These are phyloP conservation scores for Diaporthe capsici DNA, from an alignment of 2,329 filamentous ascomycete genomes.

Conservation along the genomic window DNA sequence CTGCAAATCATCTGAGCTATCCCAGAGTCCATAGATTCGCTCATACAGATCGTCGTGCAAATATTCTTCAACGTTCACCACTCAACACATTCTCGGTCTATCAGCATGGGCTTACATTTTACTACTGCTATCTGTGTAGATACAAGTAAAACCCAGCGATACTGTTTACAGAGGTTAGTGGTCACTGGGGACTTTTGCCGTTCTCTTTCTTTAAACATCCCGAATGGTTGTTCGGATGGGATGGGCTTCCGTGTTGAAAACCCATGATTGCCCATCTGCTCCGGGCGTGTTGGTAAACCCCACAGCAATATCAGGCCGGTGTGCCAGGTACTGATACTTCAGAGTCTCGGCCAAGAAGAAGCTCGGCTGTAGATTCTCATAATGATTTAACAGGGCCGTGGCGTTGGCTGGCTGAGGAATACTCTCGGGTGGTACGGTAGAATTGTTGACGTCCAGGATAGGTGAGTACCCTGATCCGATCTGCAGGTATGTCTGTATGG, in stretches of 20 bases:
- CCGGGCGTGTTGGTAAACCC: background rate
- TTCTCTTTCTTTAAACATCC: background rate
- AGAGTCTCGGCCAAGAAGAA: conserved; percentile 31
- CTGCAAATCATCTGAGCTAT: too few relatives aligned
- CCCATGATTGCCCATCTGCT: conserved; percentile 12
- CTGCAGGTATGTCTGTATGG: background rate
- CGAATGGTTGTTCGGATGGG: conserved; percentile 2
- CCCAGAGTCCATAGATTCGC: too few relatives aligned
- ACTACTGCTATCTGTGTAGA: too few relatives aligned
- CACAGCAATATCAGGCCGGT: conserved; percentile 10
- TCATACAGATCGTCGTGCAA: too few relatives aligned
- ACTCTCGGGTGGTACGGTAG: background rate
- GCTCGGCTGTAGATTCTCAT: conserved; percentile 24
- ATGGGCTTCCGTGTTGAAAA: conserved; percentile 23
- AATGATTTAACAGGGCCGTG: background rate
- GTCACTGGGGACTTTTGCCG: too few relatives aligned
- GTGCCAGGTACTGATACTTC: conserved; percentile 32
- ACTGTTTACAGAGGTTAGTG: too few relatives aligned
- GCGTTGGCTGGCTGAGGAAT: background rate
- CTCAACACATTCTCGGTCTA: too few relatives aligned
- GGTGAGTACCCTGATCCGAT: conserved; percentile 1
- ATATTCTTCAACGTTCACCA: too few relatives aligned
- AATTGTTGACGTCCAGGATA: conserved; percentile 3
- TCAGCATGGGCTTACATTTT: too few relatives aligned
- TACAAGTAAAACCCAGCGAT: too few relatives aligned